These are phyloP conservation scores for Didymella pinodella DNA, from an alignment of 2,329 filamentous ascomycete genomes.

Conservation along the genomic window DNA sequence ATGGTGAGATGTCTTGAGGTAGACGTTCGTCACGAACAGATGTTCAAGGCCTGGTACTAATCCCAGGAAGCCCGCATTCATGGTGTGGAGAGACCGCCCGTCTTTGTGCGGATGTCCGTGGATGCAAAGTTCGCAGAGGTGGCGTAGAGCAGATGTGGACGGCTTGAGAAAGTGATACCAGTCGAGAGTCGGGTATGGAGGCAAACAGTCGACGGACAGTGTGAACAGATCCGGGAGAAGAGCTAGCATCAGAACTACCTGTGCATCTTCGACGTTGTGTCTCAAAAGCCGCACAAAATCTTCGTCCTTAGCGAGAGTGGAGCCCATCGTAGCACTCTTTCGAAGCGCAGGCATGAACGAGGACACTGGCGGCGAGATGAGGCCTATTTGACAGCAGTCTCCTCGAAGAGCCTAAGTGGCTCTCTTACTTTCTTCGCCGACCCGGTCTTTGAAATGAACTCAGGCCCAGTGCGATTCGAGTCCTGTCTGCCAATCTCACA, in stretches of 20 bases:
- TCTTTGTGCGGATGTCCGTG: not conserved
- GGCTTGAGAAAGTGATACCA: not conserved
- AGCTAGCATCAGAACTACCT: constrained; percentile 3
- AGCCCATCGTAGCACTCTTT: not conserved
- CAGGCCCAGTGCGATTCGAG: not conserved
- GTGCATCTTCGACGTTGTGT: constrained; percentile 6
- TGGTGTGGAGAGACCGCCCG: not conserved
- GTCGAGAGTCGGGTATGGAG: not conserved
- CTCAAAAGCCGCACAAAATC: not conserved
- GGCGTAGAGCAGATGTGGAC: not conserved
- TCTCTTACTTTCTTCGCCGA: not conserved
- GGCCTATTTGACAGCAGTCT: not conserved
- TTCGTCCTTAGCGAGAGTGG: not conserved
- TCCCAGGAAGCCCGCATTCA: not conserved
- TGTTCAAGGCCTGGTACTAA: not conserved
- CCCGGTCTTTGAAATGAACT: not conserved
- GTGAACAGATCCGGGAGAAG: not conserved
- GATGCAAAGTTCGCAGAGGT: not conserved
- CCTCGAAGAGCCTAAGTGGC: not conserved
- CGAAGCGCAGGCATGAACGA: not conserved
- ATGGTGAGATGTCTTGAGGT: not conserved
- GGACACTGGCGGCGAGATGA: not conserved
- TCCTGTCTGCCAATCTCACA: not conserved
- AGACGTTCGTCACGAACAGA: not conserved
- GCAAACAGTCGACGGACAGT: not conserved